Base-by-base conservation (phyloP, 306 rosid genomes). In the Trifolium subterraneum region DNA sequence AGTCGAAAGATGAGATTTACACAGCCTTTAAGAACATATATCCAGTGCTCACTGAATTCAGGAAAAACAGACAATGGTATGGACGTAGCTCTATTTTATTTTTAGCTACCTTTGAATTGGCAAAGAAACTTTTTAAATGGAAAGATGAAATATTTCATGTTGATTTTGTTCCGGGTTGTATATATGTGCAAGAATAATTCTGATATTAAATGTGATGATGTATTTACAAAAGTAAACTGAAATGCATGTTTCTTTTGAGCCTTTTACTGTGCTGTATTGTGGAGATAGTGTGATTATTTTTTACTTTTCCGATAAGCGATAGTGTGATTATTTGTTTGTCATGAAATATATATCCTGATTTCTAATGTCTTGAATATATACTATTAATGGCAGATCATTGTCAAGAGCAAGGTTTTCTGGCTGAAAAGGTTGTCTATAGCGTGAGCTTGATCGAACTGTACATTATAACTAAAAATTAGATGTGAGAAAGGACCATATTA, bases 41-140 rank as follows among this genome's bases (percentile, higher is more conserved):
- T 63, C 68, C 68, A 0, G 68, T 63, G 27, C 68, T 63, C 38
- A 36, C 68, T 2, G 29, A 16, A 9, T 63, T 29, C 66, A 60
- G 20, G 20, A 29, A 29, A 60, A 31, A 31, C 66, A 10, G 15
- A 60, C 42, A 60, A 63, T 63, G 87, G 96, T 88, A 85, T 68
- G 85, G 36, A 70, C 20, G 36, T 79, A 10, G 25, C 68, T 70
- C 15, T 58, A 25, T 73, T 69, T n/a, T n/a, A n/a, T n/a, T n/a
- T n/a, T 38, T 29, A 5, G 18, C 0, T 29, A 29, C 25, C 42
- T 62, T 62, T 61, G 0, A 31, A 41, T 25, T 52, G 68, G 64
- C 23, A 18, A 42, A 35, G 33, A 29, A 20, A 18, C 6, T 74
- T 19, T 62, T 13, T 38, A 7, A 64, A 51, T 52, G 9, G 10